Evolutionary conservation across 129 eudicot species (phyloP).

Genomic region (Escallonia rubra): DNA sequence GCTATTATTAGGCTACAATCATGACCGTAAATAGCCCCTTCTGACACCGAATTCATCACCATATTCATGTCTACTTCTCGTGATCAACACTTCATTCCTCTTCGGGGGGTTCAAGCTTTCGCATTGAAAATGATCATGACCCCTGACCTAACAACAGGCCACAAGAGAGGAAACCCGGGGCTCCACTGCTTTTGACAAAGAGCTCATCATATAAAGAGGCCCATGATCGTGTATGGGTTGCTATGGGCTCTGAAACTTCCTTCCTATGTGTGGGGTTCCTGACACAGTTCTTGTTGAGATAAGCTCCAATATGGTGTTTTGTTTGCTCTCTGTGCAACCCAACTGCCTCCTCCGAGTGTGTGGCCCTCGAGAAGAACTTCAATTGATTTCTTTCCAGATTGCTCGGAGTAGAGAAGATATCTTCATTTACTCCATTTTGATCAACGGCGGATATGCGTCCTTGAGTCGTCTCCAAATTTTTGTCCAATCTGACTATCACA

Average conservation of each 20-base stretch:
- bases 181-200: not conserved
- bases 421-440: too few relatives aligned
- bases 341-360: not conserved
- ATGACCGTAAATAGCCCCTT: not conserved
- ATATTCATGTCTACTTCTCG: not conserved
- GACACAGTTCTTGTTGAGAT: not conserved
- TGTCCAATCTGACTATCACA: too few relatives aligned
- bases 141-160: not conserved
- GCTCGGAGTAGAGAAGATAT: too few relatives aligned
- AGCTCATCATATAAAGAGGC: too few relatives aligned
- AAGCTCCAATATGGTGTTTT: too few relatives aligned
- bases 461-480: too few relatives aligned
- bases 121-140: not conserved
- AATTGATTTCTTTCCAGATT: too few relatives aligned
- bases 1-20: not conserved
- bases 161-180: not conserved
- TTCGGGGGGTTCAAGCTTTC: not conserved
- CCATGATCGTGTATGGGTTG: not conserved
- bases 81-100: not conserved
- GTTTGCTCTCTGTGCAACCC: not conserved
- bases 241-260: not conserved
- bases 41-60: not conserved
- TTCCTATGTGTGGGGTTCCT: not conserved
- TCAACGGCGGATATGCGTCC: too few relatives aligned
- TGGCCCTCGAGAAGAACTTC: not conserved